phyloP scores from a whole-genome alignment of 148 eudicot genomes.

The Silene conica region DNA sequence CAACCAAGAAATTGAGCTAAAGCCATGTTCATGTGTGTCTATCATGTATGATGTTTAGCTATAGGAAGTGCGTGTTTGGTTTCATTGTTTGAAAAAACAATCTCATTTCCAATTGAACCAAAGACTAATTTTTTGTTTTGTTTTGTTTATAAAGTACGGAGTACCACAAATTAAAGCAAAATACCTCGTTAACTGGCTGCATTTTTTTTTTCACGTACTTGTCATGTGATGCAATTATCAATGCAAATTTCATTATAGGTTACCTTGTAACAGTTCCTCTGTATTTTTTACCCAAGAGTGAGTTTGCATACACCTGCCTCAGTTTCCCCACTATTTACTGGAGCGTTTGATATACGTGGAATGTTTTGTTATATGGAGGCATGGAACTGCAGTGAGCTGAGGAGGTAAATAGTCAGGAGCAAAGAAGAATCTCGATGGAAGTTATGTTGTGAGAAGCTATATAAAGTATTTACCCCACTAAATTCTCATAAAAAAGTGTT shows the following conservation, averaged over 20 bases:
- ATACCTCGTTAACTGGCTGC: background rate
- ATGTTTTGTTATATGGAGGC: background rate
- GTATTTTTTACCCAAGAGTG: background rate
- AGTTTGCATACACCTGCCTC: background rate
- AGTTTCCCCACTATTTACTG: background rate
- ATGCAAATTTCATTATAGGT: background rate
- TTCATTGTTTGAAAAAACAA: background rate
- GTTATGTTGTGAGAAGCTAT: background rate
- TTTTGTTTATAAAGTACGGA: too few species aligned
- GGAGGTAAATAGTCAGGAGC: slow-evolving; percentile 9
- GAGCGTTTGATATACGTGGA: background rate
- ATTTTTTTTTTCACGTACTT: background rate
- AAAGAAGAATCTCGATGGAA: background rate
- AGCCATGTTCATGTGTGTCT: background rate
- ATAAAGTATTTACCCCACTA: background rate
- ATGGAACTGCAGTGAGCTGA: slow-evolving; percentile 7
- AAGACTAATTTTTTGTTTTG: background rate
- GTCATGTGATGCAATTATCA: background rate
- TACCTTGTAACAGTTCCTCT: background rate
- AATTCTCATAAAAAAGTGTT: background rate
- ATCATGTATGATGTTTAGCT: background rate
- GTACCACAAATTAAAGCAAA: background rate
- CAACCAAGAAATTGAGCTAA: too few species aligned
- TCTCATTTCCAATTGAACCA: background rate
- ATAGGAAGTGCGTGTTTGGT: slow-evolving; percentile 14